Evolutionary conservation across 352 stramenopile genomes (phyloP).

Genomic region (Phytophthora uliginosa): DNA sequence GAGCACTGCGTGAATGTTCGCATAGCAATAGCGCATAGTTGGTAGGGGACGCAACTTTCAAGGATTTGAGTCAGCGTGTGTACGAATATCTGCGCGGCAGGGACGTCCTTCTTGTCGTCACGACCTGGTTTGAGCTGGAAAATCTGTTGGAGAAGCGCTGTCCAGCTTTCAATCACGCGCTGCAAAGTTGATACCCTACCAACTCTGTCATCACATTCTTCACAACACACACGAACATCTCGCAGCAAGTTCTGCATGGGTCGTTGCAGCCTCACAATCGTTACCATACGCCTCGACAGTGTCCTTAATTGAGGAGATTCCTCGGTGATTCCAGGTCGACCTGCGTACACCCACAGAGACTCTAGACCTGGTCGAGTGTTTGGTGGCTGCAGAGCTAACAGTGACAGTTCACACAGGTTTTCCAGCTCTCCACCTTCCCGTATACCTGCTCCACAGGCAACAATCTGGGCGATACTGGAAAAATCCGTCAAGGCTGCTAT

Average conservation of each 20-base stretch:
- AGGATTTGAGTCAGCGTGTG: not conserved
- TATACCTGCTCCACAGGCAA: not conserved
- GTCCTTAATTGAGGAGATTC: not conserved
- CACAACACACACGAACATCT: constrained; percentile 3
- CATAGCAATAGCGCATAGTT: constrained; percentile 14
- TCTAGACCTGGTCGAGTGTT: constrained; percentile 13
- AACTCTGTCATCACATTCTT: not conserved
- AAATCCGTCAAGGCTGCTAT: constrained; percentile 26
- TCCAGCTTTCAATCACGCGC: constrained; percentile 7
- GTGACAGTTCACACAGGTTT: constrained; percentile 20
- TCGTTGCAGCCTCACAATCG: constrained; percentile 13
- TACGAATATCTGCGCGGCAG: constrained; percentile 1
- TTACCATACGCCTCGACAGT: constrained; percentile 14
- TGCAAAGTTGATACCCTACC: not conserved
- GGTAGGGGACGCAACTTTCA: constrained; percentile 9
- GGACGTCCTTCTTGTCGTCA: not conserved
- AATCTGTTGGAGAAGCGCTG: constrained; percentile 8
- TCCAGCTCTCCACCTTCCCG: constrained; percentile 7
- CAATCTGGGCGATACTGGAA: constrained; percentile 25
- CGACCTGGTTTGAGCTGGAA: constrained; percentile 8
- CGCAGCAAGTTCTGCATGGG: not conserved
- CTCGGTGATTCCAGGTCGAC: constrained; percentile 1
- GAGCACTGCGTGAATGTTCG: constrained; percentile 12
- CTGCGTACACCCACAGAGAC: constrained; percentile 24
- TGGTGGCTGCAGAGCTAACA: constrained; percentile 24